These are phyloP conservation scores for Saturnispora saitoi DNA, from an alignment of 805 yeast species.

Conservation along the genomic window DNA sequence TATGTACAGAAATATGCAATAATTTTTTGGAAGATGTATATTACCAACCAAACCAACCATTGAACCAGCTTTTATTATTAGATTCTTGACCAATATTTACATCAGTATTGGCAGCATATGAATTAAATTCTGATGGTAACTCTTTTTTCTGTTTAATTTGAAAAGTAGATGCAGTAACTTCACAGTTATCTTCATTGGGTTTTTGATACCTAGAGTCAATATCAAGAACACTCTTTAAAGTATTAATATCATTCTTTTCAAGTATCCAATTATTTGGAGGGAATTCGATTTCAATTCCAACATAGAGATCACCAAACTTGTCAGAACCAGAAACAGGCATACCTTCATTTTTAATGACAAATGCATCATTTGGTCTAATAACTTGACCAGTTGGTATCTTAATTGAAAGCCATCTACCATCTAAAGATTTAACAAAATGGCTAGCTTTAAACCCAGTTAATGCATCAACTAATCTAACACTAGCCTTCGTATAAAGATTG, in stretches of 20 bases:
- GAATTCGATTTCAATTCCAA: slow-evolving; percentile 65
- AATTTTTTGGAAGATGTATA: neutral
- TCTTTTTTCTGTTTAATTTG: slow-evolving; percentile 17
- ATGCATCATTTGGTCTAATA: slow-evolving; percentile 61
- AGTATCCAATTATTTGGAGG: slow-evolving; percentile 81
- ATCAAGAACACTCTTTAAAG: slow-evolving; percentile 41
- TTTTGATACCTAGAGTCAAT: slow-evolving; percentile 17
- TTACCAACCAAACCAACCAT: slow-evolving; percentile 15
- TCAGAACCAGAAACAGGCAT: slow-evolving; percentile 52
- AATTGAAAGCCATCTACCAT: slow-evolving; percentile 63
- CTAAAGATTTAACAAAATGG: slow-evolving; percentile 61
- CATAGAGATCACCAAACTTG: slow-evolving; percentile 56
- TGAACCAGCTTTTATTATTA: slow-evolving; percentile 21
- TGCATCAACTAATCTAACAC: slow-evolving; percentile 68
- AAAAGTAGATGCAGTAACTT: slow-evolving; percentile 19
- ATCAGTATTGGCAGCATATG: slow-evolving; percentile 20
- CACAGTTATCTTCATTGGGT: slow-evolving; percentile 16
- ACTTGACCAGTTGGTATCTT: slow-evolving; percentile 73
- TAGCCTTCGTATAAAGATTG: slow-evolving; percentile 54
- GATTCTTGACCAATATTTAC: slow-evolving; percentile 24
- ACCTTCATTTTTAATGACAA: slow-evolving; percentile 66
- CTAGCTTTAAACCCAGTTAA: slow-evolving; percentile 69
- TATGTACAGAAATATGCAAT: neutral
- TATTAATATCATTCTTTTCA: slow-evolving; percentile 56
- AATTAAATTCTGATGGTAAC: slow-evolving; percentile 25